phyloP scores from a whole-genome alignment of 163 green algal species.

The Chlorella variabilis region DNA sequence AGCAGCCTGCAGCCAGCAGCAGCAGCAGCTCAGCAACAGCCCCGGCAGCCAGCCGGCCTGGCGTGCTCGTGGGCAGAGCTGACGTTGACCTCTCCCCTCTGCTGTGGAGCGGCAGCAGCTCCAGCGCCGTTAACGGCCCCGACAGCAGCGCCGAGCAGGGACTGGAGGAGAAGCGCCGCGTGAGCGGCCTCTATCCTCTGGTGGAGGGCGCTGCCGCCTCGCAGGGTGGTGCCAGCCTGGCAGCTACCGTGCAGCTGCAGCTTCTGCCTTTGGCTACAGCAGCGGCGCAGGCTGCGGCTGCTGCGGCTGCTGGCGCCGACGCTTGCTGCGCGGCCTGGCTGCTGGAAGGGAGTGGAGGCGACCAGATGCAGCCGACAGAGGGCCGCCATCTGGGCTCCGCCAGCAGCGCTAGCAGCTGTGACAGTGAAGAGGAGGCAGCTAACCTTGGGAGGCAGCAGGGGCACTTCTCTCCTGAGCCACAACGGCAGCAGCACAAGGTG shows the following conservation, averaged over 20 bases:
- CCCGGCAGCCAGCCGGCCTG: not conserved
- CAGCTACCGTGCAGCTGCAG: not conserved
- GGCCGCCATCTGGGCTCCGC: too few species aligned
- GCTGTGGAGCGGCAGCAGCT: constrained; percentile 1
- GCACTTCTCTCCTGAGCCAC: too few species aligned
- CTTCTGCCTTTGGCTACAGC: not conserved
- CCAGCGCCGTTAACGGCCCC: not conserved
- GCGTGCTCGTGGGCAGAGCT: constrained; percentile 8
- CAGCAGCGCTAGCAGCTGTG: not conserved
- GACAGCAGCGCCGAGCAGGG: not conserved
- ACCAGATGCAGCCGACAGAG: too few species aligned
- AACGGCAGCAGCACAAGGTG: not conserved
- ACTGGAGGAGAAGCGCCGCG: not conserved
- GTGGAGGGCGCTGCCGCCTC: not conserved
- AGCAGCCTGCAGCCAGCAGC: not conserved
- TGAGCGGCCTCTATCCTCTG: not conserved
- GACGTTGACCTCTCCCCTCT: constrained; percentile 13
- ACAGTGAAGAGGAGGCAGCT: not conserved
- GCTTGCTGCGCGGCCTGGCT: not conserved
- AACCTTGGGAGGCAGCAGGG: too few species aligned
- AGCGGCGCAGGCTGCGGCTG: constrained; percentile 15
- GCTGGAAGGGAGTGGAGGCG: not conserved
- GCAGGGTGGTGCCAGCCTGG: constrained; percentile 19
- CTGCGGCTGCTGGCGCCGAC: not conserved
- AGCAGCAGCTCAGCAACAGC: constrained; percentile 2